A percentile compares a stretch with the other conserved stretches of the same genome.
phyloP scores from a whole-genome alignment of 768 basidiomycete species.

The Sutorius australiensis region DNA sequence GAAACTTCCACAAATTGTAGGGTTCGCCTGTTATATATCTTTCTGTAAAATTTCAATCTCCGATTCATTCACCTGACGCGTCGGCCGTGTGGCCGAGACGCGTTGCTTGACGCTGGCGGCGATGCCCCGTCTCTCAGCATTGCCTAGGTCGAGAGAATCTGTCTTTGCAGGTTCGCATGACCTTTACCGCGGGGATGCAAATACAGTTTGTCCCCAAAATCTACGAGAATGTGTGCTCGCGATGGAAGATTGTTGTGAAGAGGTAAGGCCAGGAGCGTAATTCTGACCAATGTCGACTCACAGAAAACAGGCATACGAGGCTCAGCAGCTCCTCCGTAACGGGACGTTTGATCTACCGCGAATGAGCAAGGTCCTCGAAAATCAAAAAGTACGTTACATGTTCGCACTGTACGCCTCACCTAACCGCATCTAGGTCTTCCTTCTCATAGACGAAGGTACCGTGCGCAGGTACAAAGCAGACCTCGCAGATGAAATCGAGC shows the following conservation, averaged over 20 bases:
- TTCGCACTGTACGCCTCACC: not conserved
- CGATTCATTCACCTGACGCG: slow-evolving; percentile 16
- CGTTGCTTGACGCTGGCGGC: not conserved
- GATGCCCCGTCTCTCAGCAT: slow-evolving; percentile 52
- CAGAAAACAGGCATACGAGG: slow-evolving; percentile 53
- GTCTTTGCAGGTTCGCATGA: slow-evolving; percentile 67
- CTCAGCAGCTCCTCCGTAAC: slow-evolving; percentile 62
- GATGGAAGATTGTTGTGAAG: slow-evolving; percentile 79
- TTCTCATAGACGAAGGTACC: slow-evolving; percentile 68
- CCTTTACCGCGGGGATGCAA: slow-evolving; percentile 57
- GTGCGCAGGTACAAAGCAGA: slow-evolving; percentile 73
- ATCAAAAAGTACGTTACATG: slow-evolving; percentile 49
- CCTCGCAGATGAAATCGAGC: slow-evolving; percentile 76
- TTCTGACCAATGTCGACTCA: not conserved
- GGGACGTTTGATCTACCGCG: slow-evolving; percentile 71
- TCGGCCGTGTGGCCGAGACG: slow-evolving; percentile 13
- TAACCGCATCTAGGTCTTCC: slow-evolving; percentile 54
- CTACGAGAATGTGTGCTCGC: slow-evolving; percentile 72
- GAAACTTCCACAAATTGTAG: slow-evolving; percentile 23
- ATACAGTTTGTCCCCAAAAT: slow-evolving; percentile 66
- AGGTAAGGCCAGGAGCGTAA: slow-evolving; percentile 39
- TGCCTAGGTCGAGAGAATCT: slow-evolving; percentile 53
- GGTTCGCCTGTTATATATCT: slow-evolving; percentile 29
- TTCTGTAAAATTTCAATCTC: slow-evolving; percentile 23
- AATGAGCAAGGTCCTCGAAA: slow-evolving; percentile 64